Evolutionary conservation across 371 early-diverging fungal species (phyloP), one percentile per base, ranked within the genome.

Genomic region (Paraphysoderma sedebokerense): DNA sequence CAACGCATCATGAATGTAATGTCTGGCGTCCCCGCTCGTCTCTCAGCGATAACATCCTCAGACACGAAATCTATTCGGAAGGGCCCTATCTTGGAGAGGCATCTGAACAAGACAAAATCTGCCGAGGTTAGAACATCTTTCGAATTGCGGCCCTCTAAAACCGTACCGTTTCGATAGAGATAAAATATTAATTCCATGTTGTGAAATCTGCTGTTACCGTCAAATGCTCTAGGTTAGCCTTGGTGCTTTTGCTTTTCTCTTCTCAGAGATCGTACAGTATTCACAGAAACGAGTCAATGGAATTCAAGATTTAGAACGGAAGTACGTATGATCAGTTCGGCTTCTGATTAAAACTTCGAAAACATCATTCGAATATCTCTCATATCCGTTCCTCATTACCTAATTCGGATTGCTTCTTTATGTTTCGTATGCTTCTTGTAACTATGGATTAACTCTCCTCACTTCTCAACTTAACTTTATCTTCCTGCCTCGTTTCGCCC

Each of bases 181-280:
- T 20, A 13, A 20, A 12, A 13, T 52, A 9, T n/a, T 40, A 6
- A 30, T 27, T 41, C 40, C 23, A 58, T 52, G 9, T 9, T 8
- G 19, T 11, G 15, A 4, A 5, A 2, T 23, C 28, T 52, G 12
- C 11, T 26, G 17, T 34, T 15, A 15, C 33, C 23, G n/a, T 24
- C 28, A 27, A 13, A 6, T 20, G 2, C n/a, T 35, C 1, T 51
- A 88, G 84, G 84, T 91, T 47, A 74, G 79, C 45, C 65, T 92
- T 29, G 74, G 79, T 42, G 79, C 92, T 11, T 87, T 85, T 58
- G 76, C 87, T 0, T 89, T 93, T 54, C 57, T 96, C 37, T 90
- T 92, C 60, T 83, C 84, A 19, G 97, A 96, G 62, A 90, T 93
- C 72, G 62, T 96, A 28, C 88, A 85, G 48, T 92, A 93, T 63